These are phyloP conservation scores for Fragaria vesca DNA, from an alignment of 306 rosid species.

Conservation along the genomic window DNA sequence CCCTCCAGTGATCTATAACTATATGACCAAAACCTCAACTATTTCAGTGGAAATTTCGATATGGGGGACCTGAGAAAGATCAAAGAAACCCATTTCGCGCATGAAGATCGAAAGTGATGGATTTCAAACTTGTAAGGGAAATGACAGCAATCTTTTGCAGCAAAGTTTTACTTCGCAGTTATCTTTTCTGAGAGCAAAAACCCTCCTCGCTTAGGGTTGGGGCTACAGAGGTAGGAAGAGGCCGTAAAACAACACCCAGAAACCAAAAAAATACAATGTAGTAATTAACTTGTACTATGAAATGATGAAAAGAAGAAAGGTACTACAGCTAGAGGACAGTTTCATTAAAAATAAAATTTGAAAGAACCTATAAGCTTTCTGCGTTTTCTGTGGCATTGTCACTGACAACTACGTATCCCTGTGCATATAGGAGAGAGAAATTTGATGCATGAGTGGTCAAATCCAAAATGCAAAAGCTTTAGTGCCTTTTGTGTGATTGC, in stretches of 20 bases:
- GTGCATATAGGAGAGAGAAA: slow-evolving; percentile 30
- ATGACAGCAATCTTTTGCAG: slow-evolving; percentile 3
- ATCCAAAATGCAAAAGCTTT: slow-evolving; percentile 32
- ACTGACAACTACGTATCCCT: slow-evolving; percentile 48
- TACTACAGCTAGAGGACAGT: slow-evolving; percentile 23
- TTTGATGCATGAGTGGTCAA: slow-evolving; percentile 55
- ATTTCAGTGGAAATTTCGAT: slow-evolving; percentile 10
- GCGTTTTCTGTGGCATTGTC: slow-evolving; percentile 45
- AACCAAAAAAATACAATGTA: not conserved
- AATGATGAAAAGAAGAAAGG: not conserved
- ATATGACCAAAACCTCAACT: slow-evolving; percentile 5
- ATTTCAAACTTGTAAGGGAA: slow-evolving; percentile 4
- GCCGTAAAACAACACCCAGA: slow-evolving; percentile 1
- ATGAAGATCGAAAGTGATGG: slow-evolving; percentile 29
- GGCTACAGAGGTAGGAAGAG: slow-evolving; percentile 6
- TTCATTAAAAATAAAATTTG: slow-evolving; percentile 19
- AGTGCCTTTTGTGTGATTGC: slow-evolving; percentile 34
- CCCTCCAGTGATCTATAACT: slow-evolving; percentile 10
- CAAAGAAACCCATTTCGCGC: slow-evolving; percentile 20
- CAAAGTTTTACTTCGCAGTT: not conserved
- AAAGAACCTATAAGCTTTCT: slow-evolving; percentile 31
- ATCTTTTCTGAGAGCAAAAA: not conserved
- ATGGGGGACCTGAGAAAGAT: not conserved
- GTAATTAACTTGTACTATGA: not conserved
- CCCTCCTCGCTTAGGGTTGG: not conserved